phyloP scores from a whole-genome alignment of 345 rosid genomes.

The Litchi chinensis region DNA sequence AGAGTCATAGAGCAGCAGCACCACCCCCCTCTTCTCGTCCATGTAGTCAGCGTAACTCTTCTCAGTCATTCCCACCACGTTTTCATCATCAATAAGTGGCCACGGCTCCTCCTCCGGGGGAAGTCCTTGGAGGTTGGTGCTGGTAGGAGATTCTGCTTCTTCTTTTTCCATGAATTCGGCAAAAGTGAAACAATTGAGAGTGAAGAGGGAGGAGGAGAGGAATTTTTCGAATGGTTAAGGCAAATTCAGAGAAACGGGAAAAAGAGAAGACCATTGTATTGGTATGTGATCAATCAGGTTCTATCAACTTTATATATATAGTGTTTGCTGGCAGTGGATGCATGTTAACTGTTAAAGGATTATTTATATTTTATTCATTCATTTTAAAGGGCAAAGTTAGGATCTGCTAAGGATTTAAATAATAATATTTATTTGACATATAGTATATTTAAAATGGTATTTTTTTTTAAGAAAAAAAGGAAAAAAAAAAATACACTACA shows the following conservation, averaged over 20 bases:
- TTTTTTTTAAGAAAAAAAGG: too few species aligned
- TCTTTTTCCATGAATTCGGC: not conserved
- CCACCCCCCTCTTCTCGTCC: not conserved
- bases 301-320: too few species aligned
- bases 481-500: too few species aligned
- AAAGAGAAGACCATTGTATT: not conserved
- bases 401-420: too few species aligned
- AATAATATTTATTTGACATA: too few species aligned
- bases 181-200: not conserved
- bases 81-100: not conserved
- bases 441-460: too few species aligned
- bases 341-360: too few species aligned
- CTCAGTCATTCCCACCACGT: not conserved
- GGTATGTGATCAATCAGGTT: too few species aligned
- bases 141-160: too few species aligned
- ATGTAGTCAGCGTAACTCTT: not conserved
- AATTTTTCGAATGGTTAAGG: not conserved
- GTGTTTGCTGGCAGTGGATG: too few species aligned
- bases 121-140: not conserved
- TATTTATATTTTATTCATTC: too few species aligned
- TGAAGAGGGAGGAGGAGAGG: not conserved
- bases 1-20: not conserved
- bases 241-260: not conserved
- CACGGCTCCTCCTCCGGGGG: not conserved
- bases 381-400: too few species aligned